phyloP scores from a whole-genome alignment of 1,139 yeast species.

The Suzukiozyma palmioleophila region DNA sequence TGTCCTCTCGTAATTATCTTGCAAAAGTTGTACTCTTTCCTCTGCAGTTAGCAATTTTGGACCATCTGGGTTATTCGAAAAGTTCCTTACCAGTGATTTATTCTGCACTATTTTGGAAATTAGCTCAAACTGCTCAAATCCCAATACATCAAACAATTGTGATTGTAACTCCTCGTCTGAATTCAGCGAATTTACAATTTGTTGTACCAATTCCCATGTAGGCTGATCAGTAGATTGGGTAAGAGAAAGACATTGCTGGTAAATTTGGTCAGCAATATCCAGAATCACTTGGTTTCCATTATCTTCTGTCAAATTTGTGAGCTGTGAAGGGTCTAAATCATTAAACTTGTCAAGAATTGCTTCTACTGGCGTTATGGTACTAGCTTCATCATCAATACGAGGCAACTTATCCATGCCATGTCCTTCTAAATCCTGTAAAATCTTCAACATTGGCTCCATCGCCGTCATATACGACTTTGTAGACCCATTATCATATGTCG shows the following conservation, averaged over 20 bases:
- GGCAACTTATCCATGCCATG: slow-evolving; percentile 23
- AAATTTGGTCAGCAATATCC: slow-evolving; percentile 17
- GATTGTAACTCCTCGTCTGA: slow-evolving; percentile 65
- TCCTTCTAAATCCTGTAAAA: slow-evolving; percentile 27
- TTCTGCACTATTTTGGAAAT: slow-evolving; percentile 63
- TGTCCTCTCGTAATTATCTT: slow-evolving; percentile 49
- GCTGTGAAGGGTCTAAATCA: slow-evolving; percentile 15
- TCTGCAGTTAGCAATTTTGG: slow-evolving; percentile 46
- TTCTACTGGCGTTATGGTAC: slow-evolving; percentile 24
- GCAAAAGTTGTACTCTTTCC: slow-evolving; percentile 54
- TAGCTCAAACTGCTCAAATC: slow-evolving; percentile 80
- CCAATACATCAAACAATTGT: slow-evolving; percentile 68
- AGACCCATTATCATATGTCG: slow-evolving; percentile 49
- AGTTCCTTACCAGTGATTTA: slow-evolving; percentile 24
- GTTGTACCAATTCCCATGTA: slow-evolving; percentile 21
- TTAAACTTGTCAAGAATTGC: slow-evolving; percentile 24
- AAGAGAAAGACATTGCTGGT: slow-evolving; percentile 25
- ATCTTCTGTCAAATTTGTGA: slow-evolving; percentile 20
- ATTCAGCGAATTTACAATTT: slow-evolving; percentile 24
- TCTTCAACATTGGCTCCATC: slow-evolving; percentile 60
- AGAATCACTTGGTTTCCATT: slow-evolving; percentile 9
- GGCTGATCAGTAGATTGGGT: slow-evolving; percentile 23
- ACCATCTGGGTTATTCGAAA: slow-evolving; percentile 8
- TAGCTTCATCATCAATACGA: slow-evolving; percentile 28
- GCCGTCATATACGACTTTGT: slow-evolving; percentile 77